phyloP scores from a whole-genome alignment of 495 filamentous ascomycete genomes.

The Talaromyces adpressus region DNA sequence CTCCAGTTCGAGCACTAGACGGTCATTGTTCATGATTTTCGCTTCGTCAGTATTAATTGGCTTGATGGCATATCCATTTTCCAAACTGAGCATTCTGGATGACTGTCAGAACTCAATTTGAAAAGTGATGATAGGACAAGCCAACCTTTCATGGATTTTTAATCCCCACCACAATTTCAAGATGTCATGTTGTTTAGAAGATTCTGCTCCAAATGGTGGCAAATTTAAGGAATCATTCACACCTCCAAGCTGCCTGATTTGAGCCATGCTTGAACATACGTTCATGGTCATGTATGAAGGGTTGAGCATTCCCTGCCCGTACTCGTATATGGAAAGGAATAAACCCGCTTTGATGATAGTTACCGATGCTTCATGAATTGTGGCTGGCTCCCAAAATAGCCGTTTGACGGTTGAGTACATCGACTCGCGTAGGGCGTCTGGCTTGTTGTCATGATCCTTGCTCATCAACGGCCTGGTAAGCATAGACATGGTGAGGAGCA shows the following conservation, averaged over 20 bases:
- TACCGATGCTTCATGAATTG: background rate
- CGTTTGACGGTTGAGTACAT: background rate
- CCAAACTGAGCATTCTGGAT: conserved; percentile 4
- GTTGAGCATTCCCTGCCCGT: conserved; percentile 3
- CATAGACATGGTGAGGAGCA: conserved; percentile 7
- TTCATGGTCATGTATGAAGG: conserved; percentile 2
- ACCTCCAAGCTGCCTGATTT: background rate
- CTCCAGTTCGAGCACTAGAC: background rate
- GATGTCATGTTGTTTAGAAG: background rate
- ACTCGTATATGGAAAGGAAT: conserved; percentile 5
- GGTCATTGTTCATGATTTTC: background rate
- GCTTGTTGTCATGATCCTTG: background rate
- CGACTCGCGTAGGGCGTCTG: background rate
- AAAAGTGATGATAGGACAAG: background rate
- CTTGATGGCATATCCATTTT: conserved; percentile 5
- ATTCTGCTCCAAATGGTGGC: background rate
- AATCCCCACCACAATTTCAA: conserved; percentile 4
- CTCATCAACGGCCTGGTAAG: background rate
- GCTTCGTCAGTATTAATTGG: background rate
- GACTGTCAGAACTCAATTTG: background rate
- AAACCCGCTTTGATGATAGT: conserved; percentile 3
- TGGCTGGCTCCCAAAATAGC: conserved; percentile 1
- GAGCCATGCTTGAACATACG: conserved; percentile 2
- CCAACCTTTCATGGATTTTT: conserved; percentile 7
- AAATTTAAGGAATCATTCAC: background rate